Evolutionary conservation across 768 basidiomycete genomes (phyloP).

Genomic region (Lactifluus volemus): DNA sequence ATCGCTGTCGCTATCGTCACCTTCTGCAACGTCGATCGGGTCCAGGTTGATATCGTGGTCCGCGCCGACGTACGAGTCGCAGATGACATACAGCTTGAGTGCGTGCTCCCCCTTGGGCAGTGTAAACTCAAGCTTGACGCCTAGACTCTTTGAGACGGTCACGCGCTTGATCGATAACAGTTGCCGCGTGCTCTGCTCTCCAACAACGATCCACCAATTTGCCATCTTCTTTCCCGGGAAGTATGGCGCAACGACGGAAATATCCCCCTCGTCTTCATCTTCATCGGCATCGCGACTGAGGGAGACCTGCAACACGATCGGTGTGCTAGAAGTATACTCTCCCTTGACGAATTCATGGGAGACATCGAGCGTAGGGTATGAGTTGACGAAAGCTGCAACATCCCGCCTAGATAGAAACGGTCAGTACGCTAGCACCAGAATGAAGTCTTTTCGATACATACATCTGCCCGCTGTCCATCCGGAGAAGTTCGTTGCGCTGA

Average conservation of each 20-base stretch:
- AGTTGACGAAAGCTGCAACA: constrained; percentile 92
- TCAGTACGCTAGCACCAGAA: constrained; percentile 16
- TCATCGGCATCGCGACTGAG: constrained; percentile 72
- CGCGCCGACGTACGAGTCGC: constrained; percentile 85
- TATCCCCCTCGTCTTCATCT: constrained; percentile 52
- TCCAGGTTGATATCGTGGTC: constrained; percentile 88
- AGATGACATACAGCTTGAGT: constrained; percentile 85
- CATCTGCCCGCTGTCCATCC: constrained; percentile 85
- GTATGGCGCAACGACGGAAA: constrained; percentile 85
- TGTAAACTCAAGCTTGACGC: constrained; percentile 83
- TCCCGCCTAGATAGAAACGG: constrained; percentile 54
- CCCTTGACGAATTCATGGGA: constrained; percentile 78
- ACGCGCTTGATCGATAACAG: constrained; percentile 85
- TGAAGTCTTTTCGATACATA: constrained; percentile 33
- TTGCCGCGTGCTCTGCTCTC: constrained; percentile 71
- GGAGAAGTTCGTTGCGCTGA: constrained; percentile 67
- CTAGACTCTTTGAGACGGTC: constrained; percentile 64
- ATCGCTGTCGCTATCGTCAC: constrained; percentile 77
- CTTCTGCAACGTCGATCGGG: constrained; percentile 80
- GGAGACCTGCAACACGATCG: constrained; percentile 71
- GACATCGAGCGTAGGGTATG: constrained; percentile 95
- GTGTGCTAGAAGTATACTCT: constrained; percentile 76
- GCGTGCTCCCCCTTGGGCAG: constrained; percentile 76
- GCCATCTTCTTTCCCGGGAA: constrained; percentile 87
- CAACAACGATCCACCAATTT: constrained; percentile 97